Evolutionary conservation across 257 asterid genomes (phyloP).

Genomic region (Fraxinus americana): DNA sequence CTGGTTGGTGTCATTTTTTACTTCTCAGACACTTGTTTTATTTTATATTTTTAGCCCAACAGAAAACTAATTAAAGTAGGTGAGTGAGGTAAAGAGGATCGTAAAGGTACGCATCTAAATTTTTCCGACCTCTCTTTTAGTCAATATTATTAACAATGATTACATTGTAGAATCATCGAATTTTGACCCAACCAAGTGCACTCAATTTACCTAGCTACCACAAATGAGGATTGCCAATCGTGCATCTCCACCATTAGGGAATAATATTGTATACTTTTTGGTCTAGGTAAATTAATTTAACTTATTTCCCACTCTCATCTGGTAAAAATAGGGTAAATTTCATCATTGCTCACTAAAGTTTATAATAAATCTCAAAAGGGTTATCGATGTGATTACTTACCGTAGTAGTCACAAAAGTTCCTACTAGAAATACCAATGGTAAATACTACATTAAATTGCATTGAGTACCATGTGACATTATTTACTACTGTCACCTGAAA

Average conservation of each 20-base stretch:
- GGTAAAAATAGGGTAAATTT: neutral
- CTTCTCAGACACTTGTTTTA: neutral
- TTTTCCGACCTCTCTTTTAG: neutral
- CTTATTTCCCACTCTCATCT: neutral
- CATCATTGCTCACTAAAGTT: too few relatives aligned
- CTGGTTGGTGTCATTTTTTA: slow-evolving; percentile 17
- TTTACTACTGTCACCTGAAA: too few relatives aligned
- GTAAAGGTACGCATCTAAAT: neutral
- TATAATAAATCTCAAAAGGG: neutral
- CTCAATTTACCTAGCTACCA: neutral
- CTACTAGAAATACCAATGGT: too few relatives aligned
- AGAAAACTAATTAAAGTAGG: neutral
- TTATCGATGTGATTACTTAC: too few relatives aligned
- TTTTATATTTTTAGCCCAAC: neutral
- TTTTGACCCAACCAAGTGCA: neutral
- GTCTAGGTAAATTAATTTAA: neutral
- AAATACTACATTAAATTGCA: too few relatives aligned
- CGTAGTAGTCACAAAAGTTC: too few relatives aligned
- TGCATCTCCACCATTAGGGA: neutral
- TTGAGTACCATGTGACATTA: too few relatives aligned
- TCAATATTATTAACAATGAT: neutral
- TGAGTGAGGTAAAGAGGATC: neutral
- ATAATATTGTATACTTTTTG: neutral
- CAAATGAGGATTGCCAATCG: neutral
- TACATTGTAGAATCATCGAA: neutral